These are phyloP conservation scores for Penium margaritaceum DNA, from an alignment of 139 green algal species.

Conservation along the genomic window DNA sequence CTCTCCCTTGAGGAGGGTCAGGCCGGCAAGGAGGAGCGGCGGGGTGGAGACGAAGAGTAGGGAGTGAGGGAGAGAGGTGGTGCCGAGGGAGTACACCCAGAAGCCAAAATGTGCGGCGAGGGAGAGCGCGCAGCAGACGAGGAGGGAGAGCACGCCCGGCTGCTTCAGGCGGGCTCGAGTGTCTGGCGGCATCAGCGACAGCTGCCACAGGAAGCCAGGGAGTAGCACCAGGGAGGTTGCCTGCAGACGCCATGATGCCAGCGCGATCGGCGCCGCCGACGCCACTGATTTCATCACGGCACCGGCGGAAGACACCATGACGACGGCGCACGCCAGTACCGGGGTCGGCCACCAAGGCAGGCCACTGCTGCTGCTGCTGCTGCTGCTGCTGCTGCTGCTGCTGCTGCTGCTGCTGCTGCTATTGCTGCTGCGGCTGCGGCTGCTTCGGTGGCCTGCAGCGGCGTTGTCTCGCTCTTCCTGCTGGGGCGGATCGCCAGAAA, in stretches of 20 bases:
- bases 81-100: conserved; percentile 56
- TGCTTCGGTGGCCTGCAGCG: too few species aligned
- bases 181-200: too few species aligned
- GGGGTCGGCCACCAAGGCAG: conserved; percentile 4
- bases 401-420: too few species aligned
- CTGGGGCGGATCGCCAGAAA: too few species aligned
- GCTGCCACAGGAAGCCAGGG: conserved; percentile 22
- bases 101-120: conserved; percentile 69
- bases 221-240: conserved; percentile 19
- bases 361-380: too few species aligned
- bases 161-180: not conserved
- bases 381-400: too few species aligned
- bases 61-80: conserved; percentile 59
- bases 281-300: conserved; percentile 28
- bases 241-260: conserved; percentile 30
- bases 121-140: conserved; percentile 47
- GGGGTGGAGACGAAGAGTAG: conserved; percentile 67
- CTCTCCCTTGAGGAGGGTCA: conserved; percentile 45
- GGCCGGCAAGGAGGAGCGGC: conserved; percentile 63
- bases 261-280: conserved; percentile 18
- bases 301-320: conserved; percentile 25
- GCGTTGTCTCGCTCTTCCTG: too few species aligned
- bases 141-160: not conserved
- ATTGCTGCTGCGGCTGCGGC: too few species aligned
- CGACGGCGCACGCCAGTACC: not conserved